Percentiles rank a stretch among this genome's conserved stretches.
These are phyloP conservation scores for Atkinsonella texensis DNA, from an alignment of 2,329 filamentous ascomycete species.

Conservation along the genomic window DNA sequence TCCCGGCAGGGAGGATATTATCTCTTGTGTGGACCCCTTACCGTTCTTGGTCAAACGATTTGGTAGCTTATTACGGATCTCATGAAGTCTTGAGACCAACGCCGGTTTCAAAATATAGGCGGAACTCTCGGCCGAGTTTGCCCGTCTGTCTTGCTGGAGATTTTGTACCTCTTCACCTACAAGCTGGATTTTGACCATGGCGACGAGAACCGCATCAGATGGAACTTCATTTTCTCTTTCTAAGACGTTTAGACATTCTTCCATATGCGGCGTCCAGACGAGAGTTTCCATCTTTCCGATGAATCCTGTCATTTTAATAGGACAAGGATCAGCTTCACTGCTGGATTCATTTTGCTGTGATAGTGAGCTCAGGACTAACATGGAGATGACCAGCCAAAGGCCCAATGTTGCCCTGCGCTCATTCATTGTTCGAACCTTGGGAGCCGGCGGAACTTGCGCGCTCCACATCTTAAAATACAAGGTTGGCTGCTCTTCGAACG, in stretches of 20 bases:
- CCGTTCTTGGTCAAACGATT: slow-evolving; percentile 14
- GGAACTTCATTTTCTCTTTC: slow-evolving; percentile 31
- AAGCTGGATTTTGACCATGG: slow-evolving; percentile 25
- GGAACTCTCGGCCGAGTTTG: slow-evolving; percentile 15
- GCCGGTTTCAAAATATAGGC: slow-evolving; percentile 22
- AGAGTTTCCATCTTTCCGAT: slow-evolving; percentile 38
- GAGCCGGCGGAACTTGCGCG: slow-evolving; percentile 13
- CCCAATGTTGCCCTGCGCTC: slow-evolving; percentile 37
- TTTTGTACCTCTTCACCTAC: slow-evolving; percentile 27
- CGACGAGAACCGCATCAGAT: slow-evolving; percentile 35
- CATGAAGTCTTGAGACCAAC: slow-evolving; percentile 17
- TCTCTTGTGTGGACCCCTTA: slow-evolving; percentile 7
- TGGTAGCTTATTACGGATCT: slow-evolving; percentile 14
- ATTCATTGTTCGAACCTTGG: slow-evolving; percentile 31
- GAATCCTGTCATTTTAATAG: slow-evolving; percentile 21
- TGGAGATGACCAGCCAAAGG: slow-evolving; percentile 29
- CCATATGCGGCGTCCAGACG: slow-evolving; percentile 46
- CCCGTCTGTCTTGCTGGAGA: slow-evolving; percentile 19
- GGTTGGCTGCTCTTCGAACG: slow-evolving; percentile 23
- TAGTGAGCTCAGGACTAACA: slow-evolving; percentile 14
- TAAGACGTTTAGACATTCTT: slow-evolving; percentile 40
- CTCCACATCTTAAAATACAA: slow-evolving; percentile 25
- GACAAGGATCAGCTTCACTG: background rate
- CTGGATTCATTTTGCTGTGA: too few relatives aligned
- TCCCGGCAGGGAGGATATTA: too few relatives aligned